Conservation (phyloP, 371 early-diverging fungal genomes). For the Lichtheimia hyalospora region DNA sequence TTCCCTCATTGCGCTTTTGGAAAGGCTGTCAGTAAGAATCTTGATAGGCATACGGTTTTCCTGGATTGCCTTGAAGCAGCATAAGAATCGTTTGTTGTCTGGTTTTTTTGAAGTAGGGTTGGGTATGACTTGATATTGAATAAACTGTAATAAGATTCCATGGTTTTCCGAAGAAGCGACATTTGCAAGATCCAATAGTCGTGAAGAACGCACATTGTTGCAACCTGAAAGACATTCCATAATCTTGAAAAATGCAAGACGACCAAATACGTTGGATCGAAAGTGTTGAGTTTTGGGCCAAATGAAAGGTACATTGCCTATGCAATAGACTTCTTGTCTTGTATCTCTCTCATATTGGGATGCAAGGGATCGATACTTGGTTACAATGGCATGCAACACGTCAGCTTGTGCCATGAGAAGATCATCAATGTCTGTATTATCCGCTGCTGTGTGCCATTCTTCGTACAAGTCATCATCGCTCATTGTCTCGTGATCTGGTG, state of each 20-base stretch:
- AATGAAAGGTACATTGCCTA: constrained; percentile 21
- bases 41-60: not conserved
- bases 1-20: constrained; percentile 12
- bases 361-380: constrained; percentile 13
- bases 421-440: not conserved
- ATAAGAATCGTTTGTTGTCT: not conserved
- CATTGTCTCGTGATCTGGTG: not conserved
- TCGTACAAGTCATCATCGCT: not conserved
- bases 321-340: constrained; percentile 16
- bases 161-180: not conserved
- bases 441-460: not conserved
- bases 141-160: not conserved
- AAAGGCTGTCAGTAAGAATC: constrained; percentile 9
- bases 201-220: constrained; percentile 21
- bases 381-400: constrained; percentile 9
- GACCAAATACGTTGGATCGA: constrained; percentile 21
- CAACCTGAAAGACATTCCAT: constrained; percentile 29
- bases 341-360: constrained; percentile 6
- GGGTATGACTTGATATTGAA: not conserved
- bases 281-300: constrained; percentile 23
- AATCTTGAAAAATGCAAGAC: constrained; percentile 37
- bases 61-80: constrained; percentile 9
- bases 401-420: not conserved
- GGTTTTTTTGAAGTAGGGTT: not conserved
- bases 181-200: constrained; percentile 24